Base-by-base conservation (phyloP, 164 flowering plant species). In the Chimonanthus salicifolius region DNA sequence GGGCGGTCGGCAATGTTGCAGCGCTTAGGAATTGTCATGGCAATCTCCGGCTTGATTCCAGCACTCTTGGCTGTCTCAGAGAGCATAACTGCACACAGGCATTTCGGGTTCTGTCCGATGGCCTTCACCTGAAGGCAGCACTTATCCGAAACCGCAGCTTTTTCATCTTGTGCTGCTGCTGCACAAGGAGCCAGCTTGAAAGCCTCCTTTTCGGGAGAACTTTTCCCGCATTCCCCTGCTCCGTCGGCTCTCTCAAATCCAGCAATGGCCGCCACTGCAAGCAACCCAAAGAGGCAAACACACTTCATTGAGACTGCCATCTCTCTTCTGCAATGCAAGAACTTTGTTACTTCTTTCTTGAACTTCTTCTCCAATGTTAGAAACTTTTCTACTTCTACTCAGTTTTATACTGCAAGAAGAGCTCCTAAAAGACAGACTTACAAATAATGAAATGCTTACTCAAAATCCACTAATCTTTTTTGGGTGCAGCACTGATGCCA, bases 1-100 rank as follows among this genome's bases (percentile, higher is more conserved):
- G 97, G 92, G 60, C 91, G 92, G 76, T 90, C 78, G 62, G 84
- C 87, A n/a, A 88, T n/a, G 78, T 90, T 87, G 87, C 97, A 91
- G 11, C 92, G 89, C 68, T 89, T 87, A 60, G 97, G 94, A 58
- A 91, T 86, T 69, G 89, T 88, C 5, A 89, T 46, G 13, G 97
- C 94, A 67, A 86, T 49, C 65, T 80, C 91, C 0, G 92, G 92
- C 64, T 85, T 85, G 60, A 75, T 69, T 18, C 92, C 90, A 4
- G 86, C 63, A 10, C 21, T 80, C 73, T 83, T 84, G 15, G 92
- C 92, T 0, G 85, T 85, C 6, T 83, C 65, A 2, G 94, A 92
- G 33, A 87, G 92, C 92, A 90, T 79, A 33, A 87, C 89, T 64
- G 97, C 92, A 72, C 92, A 90, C 8, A 92, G 88, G 77, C 94